Evolutionary conservation across 139 green algal species (phyloP).

Genomic region (Axilococcus clingmanii): DNA sequence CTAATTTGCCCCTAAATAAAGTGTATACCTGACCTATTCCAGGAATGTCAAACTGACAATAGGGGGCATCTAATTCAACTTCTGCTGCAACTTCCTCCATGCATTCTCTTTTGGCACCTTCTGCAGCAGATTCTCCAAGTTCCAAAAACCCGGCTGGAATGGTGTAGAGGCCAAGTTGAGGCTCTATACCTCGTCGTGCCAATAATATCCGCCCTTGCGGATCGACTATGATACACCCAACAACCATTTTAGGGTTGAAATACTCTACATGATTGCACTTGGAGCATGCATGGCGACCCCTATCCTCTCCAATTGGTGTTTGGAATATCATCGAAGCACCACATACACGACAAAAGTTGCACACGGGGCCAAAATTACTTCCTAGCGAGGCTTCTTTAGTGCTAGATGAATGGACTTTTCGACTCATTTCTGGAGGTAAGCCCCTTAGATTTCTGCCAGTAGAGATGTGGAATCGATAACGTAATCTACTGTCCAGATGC

Average conservation of each 20-base stretch:
- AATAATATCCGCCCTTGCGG: slow-evolving; percentile 71
- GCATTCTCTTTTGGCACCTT: slow-evolving; percentile 57
- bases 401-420: too few species aligned
- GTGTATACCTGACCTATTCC: slow-evolving; percentile 61
- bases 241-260: slow-evolving; percentile 75
- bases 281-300: slow-evolving; percentile 60
- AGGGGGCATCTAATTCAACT: slow-evolving; percentile 38
- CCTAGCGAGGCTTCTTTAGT: too few species aligned
- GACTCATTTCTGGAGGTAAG: too few species aligned
- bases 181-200: slow-evolving; percentile 70
- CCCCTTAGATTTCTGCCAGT: too few species aligned
- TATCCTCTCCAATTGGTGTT: slow-evolving; percentile 39
- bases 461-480: too few species aligned
- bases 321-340: slow-evolving; percentile 35
- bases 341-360: slow-evolving; percentile 51
- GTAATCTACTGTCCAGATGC: too few species aligned
- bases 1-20: slow-evolving; percentile 26
- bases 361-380: too few species aligned
- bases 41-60: slow-evolving; percentile 63
- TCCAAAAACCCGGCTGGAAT: slow-evolving; percentile 83
- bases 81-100: slow-evolving; percentile 55
- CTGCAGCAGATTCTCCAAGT: slow-evolving; percentile 45
- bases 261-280: slow-evolving; percentile 58
- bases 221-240: slow-evolving; percentile 70
- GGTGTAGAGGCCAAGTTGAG: slow-evolving; percentile 78